Percentiles rank a stretch among this genome's conserved stretches.
Conservation (phyloP, 495 filamentous ascomycete species). For the Neurospora cerealis region DNA sequence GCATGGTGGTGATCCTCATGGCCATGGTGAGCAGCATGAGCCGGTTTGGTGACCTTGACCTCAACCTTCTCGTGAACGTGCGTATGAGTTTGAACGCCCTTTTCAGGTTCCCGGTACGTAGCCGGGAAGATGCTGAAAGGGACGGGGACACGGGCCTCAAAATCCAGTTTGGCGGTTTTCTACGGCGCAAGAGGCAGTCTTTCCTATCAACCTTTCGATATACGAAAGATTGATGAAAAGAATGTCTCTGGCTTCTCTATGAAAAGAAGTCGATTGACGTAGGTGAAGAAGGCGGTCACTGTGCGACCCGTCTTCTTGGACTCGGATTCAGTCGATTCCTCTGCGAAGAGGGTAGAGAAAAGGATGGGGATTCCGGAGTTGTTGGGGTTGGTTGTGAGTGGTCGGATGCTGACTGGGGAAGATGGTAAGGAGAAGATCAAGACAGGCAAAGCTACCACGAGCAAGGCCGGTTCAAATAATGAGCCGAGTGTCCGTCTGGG, state of each 20-base stretch:
- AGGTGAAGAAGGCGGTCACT: slow-evolving; percentile 25
- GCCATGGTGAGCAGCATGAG: slow-evolving; percentile 43
- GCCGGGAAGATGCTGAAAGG: slow-evolving; percentile 99
- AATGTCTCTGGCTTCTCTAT: slow-evolving; percentile 63
- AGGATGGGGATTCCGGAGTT: slow-evolving; percentile 8
- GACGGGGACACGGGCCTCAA: slow-evolving; percentile 98
- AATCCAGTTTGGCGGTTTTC: slow-evolving; percentile 97
- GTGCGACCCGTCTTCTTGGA: slow-evolving; percentile 25
- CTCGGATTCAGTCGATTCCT: slow-evolving; percentile 22
- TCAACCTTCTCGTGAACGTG: slow-evolving; percentile 71
- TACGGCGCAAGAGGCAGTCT: slow-evolving; percentile 53
- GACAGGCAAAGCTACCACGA: slow-evolving; percentile 13
- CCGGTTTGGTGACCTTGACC: slow-evolving; percentile 64
- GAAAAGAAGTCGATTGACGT: slow-evolving; percentile 40
- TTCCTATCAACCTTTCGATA: slow-evolving; percentile 90
- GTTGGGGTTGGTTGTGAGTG: slow-evolving; percentile 19
- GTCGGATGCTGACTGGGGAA: slow-evolving; percentile 9
- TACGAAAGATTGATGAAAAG: slow-evolving; percentile 96
- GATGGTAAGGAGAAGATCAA: slow-evolving; percentile 19
- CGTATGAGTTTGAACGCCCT: slow-evolving; percentile 64
- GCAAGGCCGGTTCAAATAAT: slow-evolving; percentile 26
- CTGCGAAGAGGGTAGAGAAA: slow-evolving; percentile 6
- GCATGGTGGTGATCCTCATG: slow-evolving; percentile 69
- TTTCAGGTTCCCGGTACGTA: slow-evolving; percentile 88
- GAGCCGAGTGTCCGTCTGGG: slow-evolving; percentile 10